Conservation (phyloP, 1,284 basidiomycete species). For the Fomitopsis palustris region DNA sequence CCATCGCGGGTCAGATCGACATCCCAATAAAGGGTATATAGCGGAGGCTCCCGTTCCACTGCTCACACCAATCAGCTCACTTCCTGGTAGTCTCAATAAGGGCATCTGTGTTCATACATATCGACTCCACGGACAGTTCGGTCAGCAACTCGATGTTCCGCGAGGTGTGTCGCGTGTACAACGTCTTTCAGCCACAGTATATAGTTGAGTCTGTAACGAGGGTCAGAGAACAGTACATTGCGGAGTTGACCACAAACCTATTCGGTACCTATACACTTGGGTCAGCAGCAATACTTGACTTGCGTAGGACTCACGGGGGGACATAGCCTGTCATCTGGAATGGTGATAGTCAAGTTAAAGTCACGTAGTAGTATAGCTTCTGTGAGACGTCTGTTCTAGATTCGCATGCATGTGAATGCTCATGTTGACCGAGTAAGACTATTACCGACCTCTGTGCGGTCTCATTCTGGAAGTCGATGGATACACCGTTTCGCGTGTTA, state of each 20-base stretch:
- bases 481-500: slow-evolving; percentile 31
- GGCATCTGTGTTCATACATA: slow-evolving; percentile 36
- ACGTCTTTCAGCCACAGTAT: slow-evolving; percentile 72
- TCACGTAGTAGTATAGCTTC: slow-evolving; percentile 73
- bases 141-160: neutral
- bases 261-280: slow-evolving; percentile 54
- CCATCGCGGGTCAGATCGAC: slow-evolving; percentile 53
- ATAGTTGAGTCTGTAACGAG: slow-evolving; percentile 66
- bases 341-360: slow-evolving; percentile 58
- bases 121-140: slow-evolving; percentile 42
- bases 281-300: neutral
- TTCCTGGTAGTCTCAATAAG: neutral
- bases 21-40: slow-evolving; percentile 84
- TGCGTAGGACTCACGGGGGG: slow-evolving; percentile 62
- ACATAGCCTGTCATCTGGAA: slow-evolving; percentile 76
- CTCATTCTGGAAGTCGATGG: slow-evolving; percentile 74
- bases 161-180: slow-evolving; percentile 19
- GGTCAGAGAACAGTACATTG: neutral
- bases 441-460: slow-evolving; percentile 58
- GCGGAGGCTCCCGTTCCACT: slow-evolving; percentile 91
- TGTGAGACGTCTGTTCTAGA: slow-evolving; percentile 59
- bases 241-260: slow-evolving; percentile 35
- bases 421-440: neutral
- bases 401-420: neutral
- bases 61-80: neutral